Percentiles rank a stretch among this genome's conserved stretches.
phyloP scores from a whole-genome alignment of 805 yeast genomes.

The Yamadazyma sp. region DNA sequence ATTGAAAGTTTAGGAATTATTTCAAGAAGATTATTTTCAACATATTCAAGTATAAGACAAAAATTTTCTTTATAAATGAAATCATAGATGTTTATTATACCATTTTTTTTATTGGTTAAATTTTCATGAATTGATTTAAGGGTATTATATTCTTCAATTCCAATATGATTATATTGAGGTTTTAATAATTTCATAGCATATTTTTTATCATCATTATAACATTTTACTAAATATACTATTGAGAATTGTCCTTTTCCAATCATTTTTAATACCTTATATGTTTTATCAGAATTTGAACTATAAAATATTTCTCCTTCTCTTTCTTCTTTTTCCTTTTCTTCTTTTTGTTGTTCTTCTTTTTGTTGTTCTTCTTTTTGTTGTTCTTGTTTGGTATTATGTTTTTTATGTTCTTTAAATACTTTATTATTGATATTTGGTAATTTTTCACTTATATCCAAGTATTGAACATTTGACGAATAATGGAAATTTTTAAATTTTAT shows the following conservation, averaged over 20 bases:
- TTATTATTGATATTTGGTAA: conserved; percentile 3
- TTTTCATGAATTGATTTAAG: not conserved
- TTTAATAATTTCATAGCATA: conserved; percentile 65
- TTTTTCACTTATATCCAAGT: too few relatives aligned
- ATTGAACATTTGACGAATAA: too few relatives aligned
- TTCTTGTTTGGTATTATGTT: not conserved
- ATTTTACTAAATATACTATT: conserved; percentile 55
- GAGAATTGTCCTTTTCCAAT: conserved; percentile 74
- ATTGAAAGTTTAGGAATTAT: conserved; percentile 15
- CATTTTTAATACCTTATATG: conserved; percentile 50
- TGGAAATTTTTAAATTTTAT: too few relatives aligned
- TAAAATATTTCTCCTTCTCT: conserved; percentile 61
- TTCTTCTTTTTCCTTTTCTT: conserved; percentile 39
- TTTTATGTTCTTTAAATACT: conserved; percentile 1
- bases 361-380: conserved; percentile 1
- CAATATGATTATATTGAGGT: conserved; percentile 59
- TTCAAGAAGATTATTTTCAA: conserved; percentile 4
- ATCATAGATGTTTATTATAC: conserved; percentile 5
- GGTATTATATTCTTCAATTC: conserved; percentile 48
- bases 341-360: conserved; percentile 6
- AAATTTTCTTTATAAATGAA: conserved; percentile 1
- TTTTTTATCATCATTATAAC: conserved; percentile 33
- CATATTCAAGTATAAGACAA: conserved; percentile 5
- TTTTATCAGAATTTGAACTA: conserved; percentile 30
- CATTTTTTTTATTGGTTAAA: not conserved